A percentile compares a stretch with the other conserved stretches of the same genome.
Conservation (phyloP, 2,329 filamentous ascomycete species). For the Incumbomyces delicatus region DNA sequence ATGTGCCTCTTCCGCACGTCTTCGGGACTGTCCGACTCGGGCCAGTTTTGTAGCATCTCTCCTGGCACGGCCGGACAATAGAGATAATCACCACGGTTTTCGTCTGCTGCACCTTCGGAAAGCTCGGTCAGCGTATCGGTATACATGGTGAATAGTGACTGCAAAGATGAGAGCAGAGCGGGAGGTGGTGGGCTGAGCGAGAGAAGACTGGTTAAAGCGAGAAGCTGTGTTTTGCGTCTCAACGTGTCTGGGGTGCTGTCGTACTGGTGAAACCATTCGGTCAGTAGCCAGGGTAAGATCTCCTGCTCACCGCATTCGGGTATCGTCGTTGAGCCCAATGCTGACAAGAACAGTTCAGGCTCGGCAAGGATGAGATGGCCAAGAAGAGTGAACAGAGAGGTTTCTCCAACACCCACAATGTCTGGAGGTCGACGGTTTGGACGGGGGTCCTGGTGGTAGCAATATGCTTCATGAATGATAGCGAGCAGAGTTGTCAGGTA, state of each 20-base stretch:
- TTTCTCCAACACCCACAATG: constrained; percentile 66
- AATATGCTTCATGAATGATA: constrained; percentile 56
- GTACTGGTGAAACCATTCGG: constrained; percentile 40
- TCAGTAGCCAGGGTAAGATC: constrained; percentile 33
- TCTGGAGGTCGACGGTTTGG: constrained; percentile 61
- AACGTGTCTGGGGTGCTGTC: constrained; percentile 38
- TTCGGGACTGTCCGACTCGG: constrained; percentile 31
- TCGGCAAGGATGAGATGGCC: constrained; percentile 67
- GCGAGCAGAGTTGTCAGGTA: constrained; percentile 41
- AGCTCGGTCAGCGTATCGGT: constrained; percentile 38
- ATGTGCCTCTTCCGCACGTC: constrained; percentile 31
- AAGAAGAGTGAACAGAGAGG: constrained; percentile 76
- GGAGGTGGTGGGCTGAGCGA: constrained; percentile 28
- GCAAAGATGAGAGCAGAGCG: constrained; percentile 34
- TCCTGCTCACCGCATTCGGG: not conserved
- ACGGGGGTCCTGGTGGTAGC: constrained; percentile 71
- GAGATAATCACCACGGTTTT: constrained; percentile 34
- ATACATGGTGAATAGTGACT: constrained; percentile 39
- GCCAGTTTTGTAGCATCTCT: constrained; percentile 23
- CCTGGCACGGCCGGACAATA: constrained; percentile 26
- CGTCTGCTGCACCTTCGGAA: constrained; percentile 30
- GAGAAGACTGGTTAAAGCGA: constrained; percentile 38
- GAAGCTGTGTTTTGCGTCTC: constrained; percentile 38
- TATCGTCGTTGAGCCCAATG: constrained; percentile 24
- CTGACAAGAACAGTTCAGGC: constrained; percentile 55